phyloP scores from a whole-genome alignment of 2,329 filamentous ascomycete species.

The Mariannaea elegans region DNA sequence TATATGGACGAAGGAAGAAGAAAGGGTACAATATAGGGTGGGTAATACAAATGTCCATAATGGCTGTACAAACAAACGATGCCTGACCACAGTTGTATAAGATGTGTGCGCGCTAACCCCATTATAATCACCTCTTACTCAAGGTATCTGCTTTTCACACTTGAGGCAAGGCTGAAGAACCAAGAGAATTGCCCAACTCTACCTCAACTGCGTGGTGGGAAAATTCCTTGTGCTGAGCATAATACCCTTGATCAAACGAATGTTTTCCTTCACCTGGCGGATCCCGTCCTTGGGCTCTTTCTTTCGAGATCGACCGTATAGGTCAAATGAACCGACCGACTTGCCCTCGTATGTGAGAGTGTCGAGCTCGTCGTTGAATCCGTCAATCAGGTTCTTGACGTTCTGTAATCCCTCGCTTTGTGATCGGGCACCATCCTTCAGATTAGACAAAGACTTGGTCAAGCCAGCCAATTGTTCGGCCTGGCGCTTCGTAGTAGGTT shows the following conservation, averaged over 20 bases:
- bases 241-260: slow-evolving; percentile 81
- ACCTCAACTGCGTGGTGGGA: slow-evolving; percentile 55
- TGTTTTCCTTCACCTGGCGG: slow-evolving; percentile 76
- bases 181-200: not conserved
- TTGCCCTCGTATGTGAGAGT: slow-evolving; percentile 59
- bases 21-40: slow-evolving; percentile 6
- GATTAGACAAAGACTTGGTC: slow-evolving; percentile 50
- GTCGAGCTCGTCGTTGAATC: slow-evolving; percentile 73
- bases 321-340: slow-evolving; percentile 48
- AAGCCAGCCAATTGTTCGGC: slow-evolving; percentile 54
- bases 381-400: slow-evolving; percentile 61
- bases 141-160: too few species aligned
- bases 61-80: slow-evolving; percentile 1
- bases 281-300: slow-evolving; percentile 75
- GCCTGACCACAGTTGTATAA: too few species aligned
- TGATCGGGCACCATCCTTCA: slow-evolving; percentile 54
- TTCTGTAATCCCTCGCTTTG: slow-evolving; percentile 61
- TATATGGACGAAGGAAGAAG: not conserved
- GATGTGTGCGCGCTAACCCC: too few species aligned
- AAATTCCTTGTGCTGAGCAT: slow-evolving; percentile 80
- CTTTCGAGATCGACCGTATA: slow-evolving; percentile 55
- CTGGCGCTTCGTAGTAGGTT: slow-evolving; percentile 50
- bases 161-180: too few species aligned
- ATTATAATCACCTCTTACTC: too few species aligned
- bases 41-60: not conserved